Base-by-base conservation (phyloP, 2,329 filamentous ascomycete genomes). In the Xylariaceae sp. region DNA sequence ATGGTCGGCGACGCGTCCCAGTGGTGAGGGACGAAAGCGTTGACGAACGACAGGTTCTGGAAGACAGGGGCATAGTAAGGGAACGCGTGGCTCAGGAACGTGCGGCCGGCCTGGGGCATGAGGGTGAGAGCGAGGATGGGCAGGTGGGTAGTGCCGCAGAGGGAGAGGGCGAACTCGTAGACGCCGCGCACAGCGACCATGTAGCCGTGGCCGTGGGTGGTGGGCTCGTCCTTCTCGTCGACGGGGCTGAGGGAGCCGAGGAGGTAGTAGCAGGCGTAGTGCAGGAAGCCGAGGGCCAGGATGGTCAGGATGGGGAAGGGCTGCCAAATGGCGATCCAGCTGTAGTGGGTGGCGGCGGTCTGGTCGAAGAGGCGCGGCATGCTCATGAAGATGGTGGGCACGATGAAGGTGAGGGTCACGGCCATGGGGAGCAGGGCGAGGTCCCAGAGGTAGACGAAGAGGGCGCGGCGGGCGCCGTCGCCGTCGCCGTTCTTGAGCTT, bases 401-500 rank as follows among this genome's bases (percentile, higher is more conserved):
- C 63, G 53, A 70, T 58, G 55, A 68, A 66, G 4, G 65, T 55
- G 10, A 72, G 51, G 4, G 66, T 69, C 0, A 73, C 65, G 15
- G 69, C 57, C 56, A 68, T 58, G 30, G 71, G 70, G 4, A 73
- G 53, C 13, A 71, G 60, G 8, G 68, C 66, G 44, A 73, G 58
- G 60, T 73, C 70, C 70, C 69, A 71, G 45, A 70, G 67, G 30
- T 69, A 64, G 7, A 68, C 68, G 60, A 70, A 67, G 11, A 71
- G 62, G 56, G 58, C 50, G 39, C 63, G 54, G 8, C 67, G 62
- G 48, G 65, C 66, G 34, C 45, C 61, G 17, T 66, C 64, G 35
- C 66, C 65, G 37, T 62, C 56, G 47, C 62, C 64, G 55, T 59
- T 64, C 39, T 18, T 48, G n/a, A 71, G 61, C 30, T 53, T 58